These are phyloP conservation scores for Aureobasidium musti DNA, from an alignment of 2,329 filamentous ascomycete genomes.

Conservation along the genomic window DNA sequence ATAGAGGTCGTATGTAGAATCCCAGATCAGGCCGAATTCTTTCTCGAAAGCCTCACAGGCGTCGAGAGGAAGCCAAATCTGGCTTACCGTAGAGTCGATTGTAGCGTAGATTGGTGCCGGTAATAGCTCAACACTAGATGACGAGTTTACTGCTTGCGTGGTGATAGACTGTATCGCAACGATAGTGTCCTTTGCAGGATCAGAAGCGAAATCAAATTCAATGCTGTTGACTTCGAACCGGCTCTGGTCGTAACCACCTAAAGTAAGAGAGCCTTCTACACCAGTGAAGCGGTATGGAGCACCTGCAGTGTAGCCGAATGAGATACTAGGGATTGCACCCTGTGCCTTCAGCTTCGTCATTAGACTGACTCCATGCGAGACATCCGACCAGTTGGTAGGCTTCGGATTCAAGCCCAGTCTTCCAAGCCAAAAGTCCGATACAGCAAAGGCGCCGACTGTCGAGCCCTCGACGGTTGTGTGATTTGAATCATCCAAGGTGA, in stretches of 20 bases:
- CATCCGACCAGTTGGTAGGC: conserved; percentile 52
- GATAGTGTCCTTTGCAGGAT: conserved; percentile 61
- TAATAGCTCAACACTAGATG: conserved; percentile 43
- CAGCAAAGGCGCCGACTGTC: conserved; percentile 46
- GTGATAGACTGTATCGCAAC: conserved; percentile 55
- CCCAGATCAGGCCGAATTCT: conserved; percentile 45
- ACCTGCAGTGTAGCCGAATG: conserved; percentile 74
- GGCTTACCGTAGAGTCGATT: conserved; percentile 46
- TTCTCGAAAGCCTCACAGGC: conserved; percentile 42
- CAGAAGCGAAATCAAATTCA: conserved; percentile 58
- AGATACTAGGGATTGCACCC: conserved; percentile 67
- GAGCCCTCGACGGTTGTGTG: conserved; percentile 48
- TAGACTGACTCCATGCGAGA: conserved; percentile 56
- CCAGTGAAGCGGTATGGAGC: conserved; percentile 61
- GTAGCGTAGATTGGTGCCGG: conserved; percentile 47
- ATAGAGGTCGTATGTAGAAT: conserved; percentile 42
- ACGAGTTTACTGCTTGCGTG: conserved; percentile 38
- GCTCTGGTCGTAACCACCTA: conserved; percentile 69
- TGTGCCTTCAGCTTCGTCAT: conserved; percentile 56
- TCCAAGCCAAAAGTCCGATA: conserved; percentile 50
- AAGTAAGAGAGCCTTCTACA: conserved; percentile 55
- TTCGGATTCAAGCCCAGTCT: conserved; percentile 53
- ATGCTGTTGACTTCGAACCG: conserved; percentile 63
- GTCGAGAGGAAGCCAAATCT: conserved; percentile 46
- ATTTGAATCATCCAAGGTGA: conserved; percentile 45